Evolutionary conservation across 352 stramenopile species (phyloP), one percentile per base, ranked within the genome.

Genomic region (Phytophthora tentaculata): DNA sequence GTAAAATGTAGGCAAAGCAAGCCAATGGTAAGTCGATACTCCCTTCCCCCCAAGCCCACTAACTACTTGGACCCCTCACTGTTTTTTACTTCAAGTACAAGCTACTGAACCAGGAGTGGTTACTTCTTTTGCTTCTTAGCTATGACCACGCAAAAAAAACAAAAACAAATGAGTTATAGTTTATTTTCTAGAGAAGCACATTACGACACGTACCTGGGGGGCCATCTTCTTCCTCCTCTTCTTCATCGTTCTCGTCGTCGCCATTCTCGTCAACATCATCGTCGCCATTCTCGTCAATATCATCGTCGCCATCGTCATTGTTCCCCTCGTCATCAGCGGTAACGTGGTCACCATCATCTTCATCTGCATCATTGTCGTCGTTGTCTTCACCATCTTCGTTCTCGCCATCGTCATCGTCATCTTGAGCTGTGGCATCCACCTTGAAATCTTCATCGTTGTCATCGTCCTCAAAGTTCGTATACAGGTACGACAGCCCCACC

Each of bases 51-150:
- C 16, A 39, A 39, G 32, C 32, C 13, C 41, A 44, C 22, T n/a
- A n/a, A n/a, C n/a, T n/a, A 23, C 16, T 20, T 55, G 10, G 39
- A 1, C 57, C 41, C 59, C 60, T 59, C 39, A 48, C 55, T 60
- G 62, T 61, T 66, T 70, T 39, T 59, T 70, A 59, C n/a, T n/a
- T n/a, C n/a, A n/a, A n/a, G n/a, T n/a, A n/a, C 28, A 58, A 41
- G 35, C 32, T 71, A 64, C 55, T 69, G 64, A 59, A 66, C 45
- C 56, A 48, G 22, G 26, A 64, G 53, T 53, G 19, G 41, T 70
- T 77, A 88, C 29, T 84, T 86, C 71, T 86, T 88, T 67, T 90
- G 82, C 62, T 90, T 90, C 71, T 90, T 90, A 62, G 71, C 82
- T 90, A 41, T 26, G 37, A 12, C 26, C 12, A 69, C 35, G 5